These are phyloP conservation scores for Phytopythium boreale DNA, from an alignment of 352 stramenopile species.

Conservation along the genomic window DNA sequence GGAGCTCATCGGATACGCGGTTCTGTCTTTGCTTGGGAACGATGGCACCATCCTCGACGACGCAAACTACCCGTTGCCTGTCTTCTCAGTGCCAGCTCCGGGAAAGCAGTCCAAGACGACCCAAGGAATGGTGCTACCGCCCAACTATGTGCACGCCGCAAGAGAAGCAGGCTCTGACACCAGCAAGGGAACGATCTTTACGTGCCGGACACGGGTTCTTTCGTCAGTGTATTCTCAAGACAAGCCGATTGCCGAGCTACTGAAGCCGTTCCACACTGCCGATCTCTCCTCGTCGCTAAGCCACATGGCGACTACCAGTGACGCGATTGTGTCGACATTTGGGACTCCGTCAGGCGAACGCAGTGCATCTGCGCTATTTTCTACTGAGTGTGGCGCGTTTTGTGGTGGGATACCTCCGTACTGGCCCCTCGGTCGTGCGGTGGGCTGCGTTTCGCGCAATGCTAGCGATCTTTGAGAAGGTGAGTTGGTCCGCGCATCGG, in stretches of 20 bases:
- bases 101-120: slow-evolving; percentile 16
- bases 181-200: slow-evolving; percentile 31
- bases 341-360: slow-evolving; percentile 26
- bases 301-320: background rate
- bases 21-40: slow-evolving; percentile 41
- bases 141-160: slow-evolving; percentile 37
- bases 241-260: slow-evolving; percentile 30
- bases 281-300: background rate
- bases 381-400: slow-evolving; percentile 47
- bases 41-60: slow-evolving; percentile 56
- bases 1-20: slow-evolving; percentile 58
- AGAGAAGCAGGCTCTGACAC: slow-evolving; percentile 28
- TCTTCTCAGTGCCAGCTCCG: slow-evolving; percentile 22
- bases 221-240: slow-evolving; percentile 68
- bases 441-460: slow-evolving; percentile 56
- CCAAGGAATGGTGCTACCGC: slow-evolving; percentile 26
- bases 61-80: slow-evolving; percentile 31
- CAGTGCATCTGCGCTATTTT: slow-evolving; percentile 44
- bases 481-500: slow-evolving; percentile 36
- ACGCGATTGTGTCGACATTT: slow-evolving; percentile 32
- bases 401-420: slow-evolving; percentile 49
- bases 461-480: slow-evolving; percentile 57
- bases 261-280: slow-evolving; percentile 45
- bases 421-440: slow-evolving; percentile 32
- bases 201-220: slow-evolving; percentile 35